Evolutionary conservation across 1,139 yeast species (phyloP), one percentile per base, ranked within the genome.

Genomic region (Pichia sp.): DNA sequence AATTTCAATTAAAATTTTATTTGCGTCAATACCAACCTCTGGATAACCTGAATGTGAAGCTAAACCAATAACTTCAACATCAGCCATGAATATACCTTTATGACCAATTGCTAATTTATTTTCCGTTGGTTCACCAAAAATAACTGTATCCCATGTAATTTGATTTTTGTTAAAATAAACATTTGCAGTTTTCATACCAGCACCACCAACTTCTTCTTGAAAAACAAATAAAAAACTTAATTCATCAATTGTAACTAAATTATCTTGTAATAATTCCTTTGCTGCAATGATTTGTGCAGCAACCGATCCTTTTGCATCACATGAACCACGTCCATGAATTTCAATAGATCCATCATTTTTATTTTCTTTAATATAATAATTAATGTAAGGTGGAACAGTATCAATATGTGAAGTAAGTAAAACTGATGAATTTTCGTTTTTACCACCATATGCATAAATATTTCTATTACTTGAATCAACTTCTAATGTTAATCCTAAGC

Each of bases 41-140:
- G 90, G 90, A 61, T 82, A 82, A 1, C 88, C 88, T 5, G 84
- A 78, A 60, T 83, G 90, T 3, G 81, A 68, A 3, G 87, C 79
- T 51, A 73, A 71, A 10, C 90, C 90, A 7, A 65, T 58, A 29
- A 76, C 80, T 33, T 63, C 56, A 38, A 81, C 57, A 34, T 69
- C 61, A 51, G 78, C 66, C 56, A 66, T 49, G 56, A 70, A 69
- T 53, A 69, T 61, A 58, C 90, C 83, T 60, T 83, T 83, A 59
- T 83, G 90, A 8, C 89, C 89, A 6, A 77, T 77, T 2, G 86
- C 87, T 29, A 83, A 69, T 58, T 79, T 81, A 60, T 75, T 68
- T 56, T 82, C 88, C 0, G 90, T 83, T 26, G 90, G 89, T 60
- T 83, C 90, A 11, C 89, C 89, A 63, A 83, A 83, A 42, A 83